Conservation (phyloP, 129 eudicot genomes). For the Saposhnikovia divaricata region DNA sequence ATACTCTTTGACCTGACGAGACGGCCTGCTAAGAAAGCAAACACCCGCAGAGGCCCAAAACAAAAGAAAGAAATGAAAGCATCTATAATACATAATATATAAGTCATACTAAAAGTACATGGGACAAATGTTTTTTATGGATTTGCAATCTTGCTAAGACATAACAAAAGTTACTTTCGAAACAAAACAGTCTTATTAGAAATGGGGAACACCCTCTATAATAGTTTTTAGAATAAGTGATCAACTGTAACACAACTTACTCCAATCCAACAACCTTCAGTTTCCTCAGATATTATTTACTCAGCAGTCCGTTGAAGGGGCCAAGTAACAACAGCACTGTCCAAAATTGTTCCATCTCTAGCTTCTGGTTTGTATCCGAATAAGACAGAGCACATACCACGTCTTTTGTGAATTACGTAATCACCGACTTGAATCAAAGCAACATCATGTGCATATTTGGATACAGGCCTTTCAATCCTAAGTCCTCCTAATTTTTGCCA, state of each 20-base stretch:
- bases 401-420: background rate
- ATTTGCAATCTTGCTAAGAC: too few relatives aligned
- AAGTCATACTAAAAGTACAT: too few relatives aligned
- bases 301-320: background rate
- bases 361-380: background rate
- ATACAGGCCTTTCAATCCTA: background rate
- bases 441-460: slow-evolving; percentile 14
- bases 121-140: too few relatives aligned
- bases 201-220: background rate
- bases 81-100: too few relatives aligned
- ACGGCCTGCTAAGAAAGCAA: too few relatives aligned
- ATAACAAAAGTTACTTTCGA: too few relatives aligned
- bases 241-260: background rate
- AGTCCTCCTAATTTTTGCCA: background rate
- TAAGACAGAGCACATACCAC: slow-evolving; percentile 5
- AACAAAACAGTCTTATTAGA: too few relatives aligned
- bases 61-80: too few relatives aligned
- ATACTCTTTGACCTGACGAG: too few relatives aligned
- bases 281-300: background rate
- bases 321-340: background rate
- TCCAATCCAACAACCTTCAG: too few relatives aligned
- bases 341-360: background rate
- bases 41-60: too few relatives aligned
- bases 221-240: too few relatives aligned
- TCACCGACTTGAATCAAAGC: slow-evolving; percentile 12